phyloP scores from a whole-genome alignment of 1,139 yeast species.

The Scheffersomyces segobiensis region DNA sequence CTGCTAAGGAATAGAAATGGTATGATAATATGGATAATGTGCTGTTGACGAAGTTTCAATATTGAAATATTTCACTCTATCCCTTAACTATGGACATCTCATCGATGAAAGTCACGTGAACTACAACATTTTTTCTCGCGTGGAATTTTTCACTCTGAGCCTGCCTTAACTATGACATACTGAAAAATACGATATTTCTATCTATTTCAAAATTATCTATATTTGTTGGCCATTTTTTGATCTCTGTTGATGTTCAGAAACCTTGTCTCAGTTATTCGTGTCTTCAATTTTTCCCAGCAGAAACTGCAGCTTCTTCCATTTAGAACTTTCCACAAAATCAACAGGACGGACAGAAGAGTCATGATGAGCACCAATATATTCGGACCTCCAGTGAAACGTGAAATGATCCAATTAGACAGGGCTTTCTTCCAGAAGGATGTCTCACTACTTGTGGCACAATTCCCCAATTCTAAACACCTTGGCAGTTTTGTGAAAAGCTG shows the following conservation, averaged over 20 bases:
- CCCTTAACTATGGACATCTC: neutral
- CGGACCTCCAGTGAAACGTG: slow-evolving; percentile 68
- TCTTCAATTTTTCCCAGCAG: slow-evolving; percentile 12
- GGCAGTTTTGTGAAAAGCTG: slow-evolving; percentile 56
- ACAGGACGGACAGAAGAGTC: slow-evolving; percentile 26
- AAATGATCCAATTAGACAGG: slow-evolving; percentile 67
- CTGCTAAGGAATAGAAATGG: neutral
- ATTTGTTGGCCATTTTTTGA: neutral
- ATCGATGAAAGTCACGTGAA: neutral
- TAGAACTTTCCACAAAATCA: slow-evolving; percentile 9
- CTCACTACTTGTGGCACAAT: slow-evolving; percentile 63
- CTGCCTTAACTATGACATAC: neutral
- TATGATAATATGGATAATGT: neutral
- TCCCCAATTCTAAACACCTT: slow-evolving; percentile 65
- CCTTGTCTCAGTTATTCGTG: slow-evolving; percentile 4
- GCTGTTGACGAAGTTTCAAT: neutral
- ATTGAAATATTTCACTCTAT: neutral
- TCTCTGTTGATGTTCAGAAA: slow-evolving; percentile 15
- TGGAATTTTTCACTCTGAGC: neutral
- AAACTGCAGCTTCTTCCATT: slow-evolving; percentile 3
- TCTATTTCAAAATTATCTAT: neutral
- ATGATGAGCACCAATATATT: slow-evolving; percentile 14
- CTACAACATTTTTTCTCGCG: neutral
- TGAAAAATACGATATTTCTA: neutral
- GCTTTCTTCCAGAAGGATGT: slow-evolving; percentile 57